Conservation (phyloP, 2,329 filamentous ascomycete species). For the Microdochium trichocladiopsis region DNA sequence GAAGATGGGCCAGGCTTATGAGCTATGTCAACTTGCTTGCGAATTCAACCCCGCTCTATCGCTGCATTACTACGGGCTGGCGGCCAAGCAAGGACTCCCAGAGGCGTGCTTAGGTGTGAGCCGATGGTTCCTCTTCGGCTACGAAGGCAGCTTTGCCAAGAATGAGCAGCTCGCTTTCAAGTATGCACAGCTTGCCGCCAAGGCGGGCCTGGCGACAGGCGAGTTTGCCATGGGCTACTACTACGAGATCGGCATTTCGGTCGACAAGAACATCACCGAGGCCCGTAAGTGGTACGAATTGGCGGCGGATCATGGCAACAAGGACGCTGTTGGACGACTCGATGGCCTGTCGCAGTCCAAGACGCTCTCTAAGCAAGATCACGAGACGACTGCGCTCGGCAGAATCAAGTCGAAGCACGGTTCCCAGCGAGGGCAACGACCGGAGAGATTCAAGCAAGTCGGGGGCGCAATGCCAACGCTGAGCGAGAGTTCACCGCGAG, state of each 20-base stretch:
- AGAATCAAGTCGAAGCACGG: conserved; percentile 79
- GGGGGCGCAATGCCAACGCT: conserved; percentile 40
- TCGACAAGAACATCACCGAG: conserved; percentile 74
- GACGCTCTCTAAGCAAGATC: conserved; percentile 81
- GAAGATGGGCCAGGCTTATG: conserved; percentile 95
- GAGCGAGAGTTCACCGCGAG: conserved; percentile 32
- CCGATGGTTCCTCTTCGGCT: conserved; percentile 97
- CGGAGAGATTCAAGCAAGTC: conserved; percentile 49
- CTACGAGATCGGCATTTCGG: conserved; percentile 90
- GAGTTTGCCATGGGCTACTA: conserved; percentile 98
- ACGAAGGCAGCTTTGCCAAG: conserved; percentile 87
- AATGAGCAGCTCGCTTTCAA: conserved; percentile 91
- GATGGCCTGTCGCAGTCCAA: conserved; percentile 79
- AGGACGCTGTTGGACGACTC: conserved; percentile 75
- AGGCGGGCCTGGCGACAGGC: conserved; percentile 75
- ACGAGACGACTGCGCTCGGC: conserved; percentile 84
- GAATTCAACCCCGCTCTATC: conserved; percentile 92
- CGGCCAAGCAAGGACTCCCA: conserved; percentile 83
- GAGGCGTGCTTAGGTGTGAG: conserved; percentile 95
- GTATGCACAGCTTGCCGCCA: conserved; percentile 82
- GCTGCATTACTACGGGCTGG: conserved; percentile 90
- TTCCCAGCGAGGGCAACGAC: conserved; percentile 56
- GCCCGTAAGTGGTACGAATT: conserved; percentile 86
- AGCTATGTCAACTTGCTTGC: conserved; percentile 87
- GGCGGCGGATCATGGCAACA: conserved; percentile 85